Base-by-base conservation (phyloP, 768 basidiomycete genomes). In the Hericium coralloides region DNA sequence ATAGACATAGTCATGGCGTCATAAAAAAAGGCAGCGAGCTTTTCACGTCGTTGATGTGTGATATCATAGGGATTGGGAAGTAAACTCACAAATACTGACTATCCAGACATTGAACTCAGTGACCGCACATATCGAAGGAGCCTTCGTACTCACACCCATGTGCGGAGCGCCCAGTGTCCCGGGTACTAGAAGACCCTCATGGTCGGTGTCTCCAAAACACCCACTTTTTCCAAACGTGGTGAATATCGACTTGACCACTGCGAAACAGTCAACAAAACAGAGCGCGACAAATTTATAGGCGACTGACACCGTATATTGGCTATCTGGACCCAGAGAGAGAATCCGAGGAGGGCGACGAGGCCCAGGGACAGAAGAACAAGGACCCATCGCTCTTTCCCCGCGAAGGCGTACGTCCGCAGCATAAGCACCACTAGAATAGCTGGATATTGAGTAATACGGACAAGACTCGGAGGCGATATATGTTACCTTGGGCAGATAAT, bases 381-480 rank as follows among this genome's bases (percentile, higher is more conserved):
- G 38, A 59, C 5, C 1, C 10, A 10, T 23, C 20, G 48, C 31
- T 3, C 38, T 26, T 55, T 55, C 12, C 58, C 60, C 12, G 60
- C 25, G 49, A 61, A 61, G 3, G 60, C 58, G 17, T 61, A 59
- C 9, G 60, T 52, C 36, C 60, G 60, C 38, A 61, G 37, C 60
- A 61, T 59, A 10, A 61, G 43, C 18, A 61, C 58, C 22, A 56
- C 60, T 61, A 18, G 17, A 53, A 1, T 2, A n/a, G 22, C 20
- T 43, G 3, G n/a, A 49, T 38, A 5, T 47, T 12, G 12, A 23
- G n/a, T 18, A 45, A 12, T n/a, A 45, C 18, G 43, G 43, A 45
- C 43, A 45, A 10, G 14, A 45, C n/a, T 31, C 31, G 31, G 7
- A 31, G 8, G 31, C 8, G 1, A 31, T 17, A 45, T 9, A 18